Conservation (phyloP, 2,329 filamentous ascomycete genomes). For the Fusarium camptoceras region DNA sequence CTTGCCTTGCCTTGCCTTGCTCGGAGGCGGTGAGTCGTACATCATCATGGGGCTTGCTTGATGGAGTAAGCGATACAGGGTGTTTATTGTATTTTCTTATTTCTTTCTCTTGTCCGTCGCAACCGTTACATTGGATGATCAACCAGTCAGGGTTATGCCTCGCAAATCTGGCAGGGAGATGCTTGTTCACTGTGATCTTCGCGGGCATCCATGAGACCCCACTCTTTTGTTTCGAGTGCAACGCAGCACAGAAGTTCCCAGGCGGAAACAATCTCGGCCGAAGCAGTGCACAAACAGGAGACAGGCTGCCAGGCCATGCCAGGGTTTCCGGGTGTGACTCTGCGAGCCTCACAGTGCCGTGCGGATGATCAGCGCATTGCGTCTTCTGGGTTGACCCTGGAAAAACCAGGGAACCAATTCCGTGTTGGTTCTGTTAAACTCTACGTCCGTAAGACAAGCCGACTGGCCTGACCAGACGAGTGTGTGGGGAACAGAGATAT, state of each 20-base stretch:
- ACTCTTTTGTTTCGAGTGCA: constrained; percentile 23
- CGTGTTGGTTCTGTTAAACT: constrained; percentile 29
- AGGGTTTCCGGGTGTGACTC: constrained; percentile 16
- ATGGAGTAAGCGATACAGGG: constrained; percentile 3
- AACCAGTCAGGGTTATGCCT: constrained; percentile 24
- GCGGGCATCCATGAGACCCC: constrained; percentile 30
- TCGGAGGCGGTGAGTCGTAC: constrained; percentile 32
- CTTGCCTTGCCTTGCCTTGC: not conserved
- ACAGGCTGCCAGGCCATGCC: not conserved
- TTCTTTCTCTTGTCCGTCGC: constrained; percentile 1
- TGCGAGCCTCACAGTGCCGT: constrained; percentile 29
- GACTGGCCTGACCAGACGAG: constrained; percentile 13
- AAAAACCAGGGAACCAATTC: constrained; percentile 29
- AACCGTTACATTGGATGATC: constrained; percentile 35
- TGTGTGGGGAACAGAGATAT: constrained; percentile 28
- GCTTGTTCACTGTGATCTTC: constrained; percentile 31
- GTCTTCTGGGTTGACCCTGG: constrained; percentile 32
- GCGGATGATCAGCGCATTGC: constrained; percentile 29
- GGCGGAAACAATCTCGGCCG: constrained; percentile 35
- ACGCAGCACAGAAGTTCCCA: constrained; percentile 11
- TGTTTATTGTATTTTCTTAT: constrained; percentile 1
- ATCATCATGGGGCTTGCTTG: not conserved
- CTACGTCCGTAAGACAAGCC: constrained; percentile 32
- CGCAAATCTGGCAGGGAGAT: constrained; percentile 35
- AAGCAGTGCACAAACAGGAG: not conserved